These are phyloP conservation scores for Podospora conica DNA, from an alignment of 495 filamentous ascomycete genomes.

Conservation along the genomic window DNA sequence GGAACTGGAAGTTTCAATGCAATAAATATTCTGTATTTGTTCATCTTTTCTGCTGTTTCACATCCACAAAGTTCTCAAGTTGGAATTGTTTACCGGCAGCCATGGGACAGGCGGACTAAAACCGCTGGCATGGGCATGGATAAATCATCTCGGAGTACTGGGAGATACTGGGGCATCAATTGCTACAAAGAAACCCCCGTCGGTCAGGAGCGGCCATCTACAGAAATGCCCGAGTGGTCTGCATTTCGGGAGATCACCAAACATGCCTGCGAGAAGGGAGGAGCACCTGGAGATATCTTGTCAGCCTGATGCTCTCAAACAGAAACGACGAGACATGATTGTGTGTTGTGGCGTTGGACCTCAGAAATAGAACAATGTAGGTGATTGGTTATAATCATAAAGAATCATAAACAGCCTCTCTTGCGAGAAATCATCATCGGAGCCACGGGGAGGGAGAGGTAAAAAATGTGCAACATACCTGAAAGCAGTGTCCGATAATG, in stretches of 20 bases:
- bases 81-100: neutral
- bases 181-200: neutral
- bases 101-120: neutral
- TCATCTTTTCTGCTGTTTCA: neutral
- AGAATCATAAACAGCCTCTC: slow-evolving; percentile 48
- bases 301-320: neutral
- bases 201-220: neutral
- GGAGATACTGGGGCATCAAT: neutral
- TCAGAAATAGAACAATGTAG: slow-evolving; percentile 45
- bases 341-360: neutral
- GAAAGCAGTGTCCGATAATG: neutral
- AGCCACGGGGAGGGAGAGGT: neutral
- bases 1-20: too few relatives aligned
- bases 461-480: slow-evolving; percentile 13
- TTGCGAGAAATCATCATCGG: slow-evolving; percentile 32
- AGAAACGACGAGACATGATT: neutral
- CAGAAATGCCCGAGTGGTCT: neutral
- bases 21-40: too few relatives aligned
- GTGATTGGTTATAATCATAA: slow-evolving; percentile 42
- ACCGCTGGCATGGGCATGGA: too few relatives aligned
- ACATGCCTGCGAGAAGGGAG: neutral
- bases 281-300: neutral
- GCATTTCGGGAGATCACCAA: neutral
- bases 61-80: neutral
- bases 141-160: too few relatives aligned